These are phyloP conservation scores for Lolium perenne DNA, from an alignment of 176 grass and related monocot species.

Conservation along the genomic window DNA sequence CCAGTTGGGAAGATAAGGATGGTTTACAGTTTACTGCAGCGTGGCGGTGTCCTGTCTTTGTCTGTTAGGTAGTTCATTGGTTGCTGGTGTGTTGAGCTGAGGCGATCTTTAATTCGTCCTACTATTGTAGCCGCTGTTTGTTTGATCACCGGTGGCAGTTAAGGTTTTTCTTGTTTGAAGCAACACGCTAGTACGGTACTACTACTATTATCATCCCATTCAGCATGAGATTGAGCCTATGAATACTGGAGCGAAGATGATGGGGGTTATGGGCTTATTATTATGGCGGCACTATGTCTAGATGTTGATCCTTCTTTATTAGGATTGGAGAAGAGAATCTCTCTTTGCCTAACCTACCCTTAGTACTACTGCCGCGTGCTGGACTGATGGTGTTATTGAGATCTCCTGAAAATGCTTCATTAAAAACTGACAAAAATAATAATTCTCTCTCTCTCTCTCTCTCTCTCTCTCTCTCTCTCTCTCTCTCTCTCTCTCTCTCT, in stretches of 20 bases:
- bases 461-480: no score
- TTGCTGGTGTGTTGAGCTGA: neutral
- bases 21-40: neutral
- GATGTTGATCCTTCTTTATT: neutral
- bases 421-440: no score
- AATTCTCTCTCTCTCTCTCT: no score
- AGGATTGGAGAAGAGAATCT: neutral
- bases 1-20: neutral
- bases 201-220: neutral
- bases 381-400: neutral
- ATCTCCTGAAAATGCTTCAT: neutral
- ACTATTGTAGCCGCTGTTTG: no score
- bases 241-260: neutral
- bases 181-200: neutral
- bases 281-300: neutral
- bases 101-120: no score
- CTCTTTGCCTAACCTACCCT: conserved; percentile 6
- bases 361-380: neutral
- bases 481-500: no score
- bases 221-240: neutral
- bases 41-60: neutral
- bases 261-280: neutral
- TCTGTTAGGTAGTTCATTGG: neutral
- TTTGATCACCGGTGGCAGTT: neutral
- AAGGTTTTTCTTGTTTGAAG: conserved; percentile 20